A percentile compares a stretch with the other conserved stretches of the same genome.
These are phyloP conservation scores for Fomes fomentarius DNA, from an alignment of 1,284 basidiomycete genomes.

Conservation along the genomic window DNA sequence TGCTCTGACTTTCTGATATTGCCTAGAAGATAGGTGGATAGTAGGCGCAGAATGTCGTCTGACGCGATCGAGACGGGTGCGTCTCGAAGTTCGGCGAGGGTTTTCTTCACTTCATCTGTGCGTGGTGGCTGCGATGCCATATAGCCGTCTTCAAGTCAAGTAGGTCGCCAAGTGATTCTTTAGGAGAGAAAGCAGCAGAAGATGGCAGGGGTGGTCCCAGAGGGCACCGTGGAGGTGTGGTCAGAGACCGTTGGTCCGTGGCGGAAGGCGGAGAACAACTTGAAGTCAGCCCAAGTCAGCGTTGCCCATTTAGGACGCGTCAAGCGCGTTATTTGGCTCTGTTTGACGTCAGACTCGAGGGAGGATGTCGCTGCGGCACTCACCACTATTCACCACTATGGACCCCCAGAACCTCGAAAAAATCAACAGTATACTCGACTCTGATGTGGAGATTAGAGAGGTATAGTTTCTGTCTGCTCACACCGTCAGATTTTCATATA, in stretches of 20 bases:
- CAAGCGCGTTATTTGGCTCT: conserved; percentile 20
- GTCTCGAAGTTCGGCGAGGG: conserved; percentile 57
- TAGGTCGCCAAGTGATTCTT: neutral
- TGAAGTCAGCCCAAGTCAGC: too few relatives aligned
- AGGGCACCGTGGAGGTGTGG: too few relatives aligned
- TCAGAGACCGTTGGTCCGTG: too few relatives aligned
- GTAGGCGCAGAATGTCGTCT: conserved; percentile 53
- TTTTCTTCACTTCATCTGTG: conserved; percentile 40
- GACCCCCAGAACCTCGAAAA: conserved; percentile 55
- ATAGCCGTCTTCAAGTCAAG: neutral
- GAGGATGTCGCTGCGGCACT: conserved; percentile 12
- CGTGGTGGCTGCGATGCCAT: conserved; percentile 19
- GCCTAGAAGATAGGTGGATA: conserved; percentile 62
- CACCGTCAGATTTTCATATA: neutral
- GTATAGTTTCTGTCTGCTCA: conserved; percentile 34
- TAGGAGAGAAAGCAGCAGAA: too few relatives aligned
- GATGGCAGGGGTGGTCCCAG: too few relatives aligned
- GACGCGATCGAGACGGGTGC: conserved; percentile 48
- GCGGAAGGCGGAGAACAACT: neutral
- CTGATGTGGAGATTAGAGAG: conserved; percentile 55
- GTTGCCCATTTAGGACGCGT: conserved; percentile 8
- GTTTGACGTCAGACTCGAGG: too few relatives aligned
- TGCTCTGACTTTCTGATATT: conserved; percentile 8
- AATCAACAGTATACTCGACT: conserved; percentile 56
- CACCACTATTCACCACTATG: conserved; percentile 43